These are phyloP conservation scores for Trebouxia sp. DNA, from an alignment of 139 green algal genomes.

Conservation along the genomic window DNA sequence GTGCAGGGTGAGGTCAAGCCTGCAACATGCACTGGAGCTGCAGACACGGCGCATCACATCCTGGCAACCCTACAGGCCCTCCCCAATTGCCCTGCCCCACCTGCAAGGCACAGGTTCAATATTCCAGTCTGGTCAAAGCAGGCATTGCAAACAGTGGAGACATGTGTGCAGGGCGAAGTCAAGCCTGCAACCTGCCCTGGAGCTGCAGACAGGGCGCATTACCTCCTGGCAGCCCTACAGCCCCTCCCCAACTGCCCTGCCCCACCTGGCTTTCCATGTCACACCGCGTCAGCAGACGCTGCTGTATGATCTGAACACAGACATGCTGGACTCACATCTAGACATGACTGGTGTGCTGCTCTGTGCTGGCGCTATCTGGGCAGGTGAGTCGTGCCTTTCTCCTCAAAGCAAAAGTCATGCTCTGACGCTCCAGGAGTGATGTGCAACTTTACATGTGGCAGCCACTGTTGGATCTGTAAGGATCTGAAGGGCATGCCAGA, in stretches of 20 bases:
- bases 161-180: background rate
- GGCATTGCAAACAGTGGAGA: too few relatives aligned
- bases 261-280: constrained; percentile 9
- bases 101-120: too few relatives aligned
- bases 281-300: background rate
- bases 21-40: background rate
- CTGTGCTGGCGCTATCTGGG: background rate
- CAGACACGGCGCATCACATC: background rate
- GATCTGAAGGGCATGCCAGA: too few relatives aligned
- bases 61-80: constrained; percentile 8
- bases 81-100: background rate
- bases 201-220: constrained; percentile 2
- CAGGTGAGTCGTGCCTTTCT: background rate
- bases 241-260: background rate
- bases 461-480: too few relatives aligned
- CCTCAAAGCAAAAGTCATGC: too few relatives aligned
- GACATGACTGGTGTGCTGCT: background rate
- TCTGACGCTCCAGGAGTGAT: too few relatives aligned
- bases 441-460: too few relatives aligned
- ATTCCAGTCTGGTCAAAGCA: too few relatives aligned
- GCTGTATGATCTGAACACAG: background rate
- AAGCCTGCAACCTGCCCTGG: background rate
- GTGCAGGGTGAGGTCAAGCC: background rate
- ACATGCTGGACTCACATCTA: background rate
- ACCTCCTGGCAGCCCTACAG: constrained; percentile 14